Percentiles rank a stretch among this genome's conserved stretches.
These are phyloP conservation scores for Moricandia moricandioides DNA, from an alignment of 345 rosid genomes.

Conservation along the genomic window DNA sequence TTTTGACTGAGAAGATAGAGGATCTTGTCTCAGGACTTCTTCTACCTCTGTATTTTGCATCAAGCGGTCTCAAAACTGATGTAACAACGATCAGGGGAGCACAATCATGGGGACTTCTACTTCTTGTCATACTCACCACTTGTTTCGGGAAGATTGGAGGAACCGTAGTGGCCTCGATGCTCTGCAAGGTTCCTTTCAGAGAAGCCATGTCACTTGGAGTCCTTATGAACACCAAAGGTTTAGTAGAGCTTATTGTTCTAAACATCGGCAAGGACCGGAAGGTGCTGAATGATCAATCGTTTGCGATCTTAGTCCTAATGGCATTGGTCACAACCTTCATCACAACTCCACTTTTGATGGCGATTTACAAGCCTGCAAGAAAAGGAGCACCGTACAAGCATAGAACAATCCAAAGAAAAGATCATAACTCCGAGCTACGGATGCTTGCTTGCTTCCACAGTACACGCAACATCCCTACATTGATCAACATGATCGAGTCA, in stretches of 20 bases:
- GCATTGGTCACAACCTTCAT: constrained; percentile 71
- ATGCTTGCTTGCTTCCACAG: constrained; percentile 64
- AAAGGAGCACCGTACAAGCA: constrained; percentile 53
- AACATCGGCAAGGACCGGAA: constrained; percentile 60
- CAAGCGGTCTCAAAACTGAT: constrained; percentile 58
- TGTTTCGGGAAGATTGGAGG: constrained; percentile 57
- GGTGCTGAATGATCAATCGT: constrained; percentile 63
- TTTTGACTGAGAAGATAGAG: constrained; percentile 47
- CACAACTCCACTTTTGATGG: constrained; percentile 57
- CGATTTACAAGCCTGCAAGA: constrained; percentile 58
- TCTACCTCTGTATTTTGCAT: constrained; percentile 54
- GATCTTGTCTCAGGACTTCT: constrained; percentile 54
- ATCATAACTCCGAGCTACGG: constrained; percentile 53
- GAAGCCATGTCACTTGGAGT: constrained; percentile 56
- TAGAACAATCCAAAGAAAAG: constrained; percentile 48
- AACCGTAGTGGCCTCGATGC: constrained; percentile 42
- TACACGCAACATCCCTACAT: constrained; percentile 59
- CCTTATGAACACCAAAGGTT: constrained; percentile 66
- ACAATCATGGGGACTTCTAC: constrained; percentile 49
- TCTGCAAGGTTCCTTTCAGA: constrained; percentile 47
- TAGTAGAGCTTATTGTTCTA: constrained; percentile 81
- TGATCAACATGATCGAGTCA: constrained; percentile 59
- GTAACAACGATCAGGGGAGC: constrained; percentile 46
- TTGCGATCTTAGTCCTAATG: constrained; percentile 61
- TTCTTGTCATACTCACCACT: constrained; percentile 48